phyloP scores from a whole-genome alignment of 75 land plant species.

The Larix kaempferi region DNA sequence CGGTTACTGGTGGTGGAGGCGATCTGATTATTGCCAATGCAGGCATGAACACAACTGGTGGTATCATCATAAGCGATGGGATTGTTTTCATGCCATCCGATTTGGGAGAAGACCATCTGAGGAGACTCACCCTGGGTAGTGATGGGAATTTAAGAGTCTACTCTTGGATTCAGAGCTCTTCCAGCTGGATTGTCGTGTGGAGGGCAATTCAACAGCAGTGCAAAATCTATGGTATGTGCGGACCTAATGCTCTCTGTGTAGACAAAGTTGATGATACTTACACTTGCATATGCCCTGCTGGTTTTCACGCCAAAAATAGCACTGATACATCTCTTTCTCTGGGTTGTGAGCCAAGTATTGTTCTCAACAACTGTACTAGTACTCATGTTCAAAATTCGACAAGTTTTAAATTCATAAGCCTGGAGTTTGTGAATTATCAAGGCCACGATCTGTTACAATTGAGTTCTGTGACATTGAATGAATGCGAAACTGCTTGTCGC shows the following conservation, averaged over 20 bases:
- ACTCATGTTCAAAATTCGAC: neutral
- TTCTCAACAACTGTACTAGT: neutral
- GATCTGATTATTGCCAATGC: too few relatives aligned
- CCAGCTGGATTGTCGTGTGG: slow-evolving; percentile 32
- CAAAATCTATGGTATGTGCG: slow-evolving; percentile 34
- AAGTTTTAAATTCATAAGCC: neutral
- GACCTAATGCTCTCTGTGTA: slow-evolving; percentile 30
- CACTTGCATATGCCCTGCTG: slow-evolving; percentile 35
- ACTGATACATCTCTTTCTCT: neutral
- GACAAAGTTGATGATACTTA: neutral
- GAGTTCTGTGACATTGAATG: too few relatives aligned
- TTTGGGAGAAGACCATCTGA: neutral
- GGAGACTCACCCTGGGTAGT: slow-evolving; percentile 33
- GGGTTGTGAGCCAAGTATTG: neutral
- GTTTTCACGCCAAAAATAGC: neutral
- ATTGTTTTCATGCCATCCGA: neutral
- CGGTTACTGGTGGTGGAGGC: too few relatives aligned
- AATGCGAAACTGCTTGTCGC: too few relatives aligned
- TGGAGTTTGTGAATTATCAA: too few relatives aligned
- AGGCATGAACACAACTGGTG: slow-evolving; percentile 11
- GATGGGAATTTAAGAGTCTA: slow-evolving; percentile 44
- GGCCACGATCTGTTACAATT: too few relatives aligned
- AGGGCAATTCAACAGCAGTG: slow-evolving; percentile 31
- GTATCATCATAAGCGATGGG: neutral
- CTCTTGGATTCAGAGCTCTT: slow-evolving; percentile 4